Conservation (phyloP, 169 alveolate genomes). For the Plasmodium yoelii region DNA sequence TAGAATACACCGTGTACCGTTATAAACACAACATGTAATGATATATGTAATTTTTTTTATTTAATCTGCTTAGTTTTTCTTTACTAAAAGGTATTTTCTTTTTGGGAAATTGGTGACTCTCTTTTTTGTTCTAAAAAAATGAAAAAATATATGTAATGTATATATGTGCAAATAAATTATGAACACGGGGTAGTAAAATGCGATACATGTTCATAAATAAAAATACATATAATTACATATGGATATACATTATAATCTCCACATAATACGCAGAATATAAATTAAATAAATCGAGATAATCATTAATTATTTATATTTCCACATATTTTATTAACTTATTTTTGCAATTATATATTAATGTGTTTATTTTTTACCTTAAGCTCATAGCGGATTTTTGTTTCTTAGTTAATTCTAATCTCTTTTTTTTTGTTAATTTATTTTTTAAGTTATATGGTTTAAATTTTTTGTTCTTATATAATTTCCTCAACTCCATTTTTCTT, state of each 20-base stretch:
- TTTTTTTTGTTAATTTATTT: conserved; percentile 91
- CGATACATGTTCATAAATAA: background rate
- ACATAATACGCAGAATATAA: background rate
- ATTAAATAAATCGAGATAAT: background rate
- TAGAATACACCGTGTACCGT: background rate
- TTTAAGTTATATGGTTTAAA: conserved; percentile 91
- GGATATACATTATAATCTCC: background rate
- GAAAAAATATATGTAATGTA: background rate
- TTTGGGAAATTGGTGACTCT: conserved; percentile 32
- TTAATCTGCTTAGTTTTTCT: conserved; percentile 15
- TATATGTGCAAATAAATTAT: background rate
- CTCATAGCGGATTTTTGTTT: conserved; percentile 88
- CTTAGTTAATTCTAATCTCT: conserved; percentile 90
- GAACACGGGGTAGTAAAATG: background rate
- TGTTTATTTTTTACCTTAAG: conserved; percentile 78
- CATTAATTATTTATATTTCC: background rate
- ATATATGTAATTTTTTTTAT: background rate
- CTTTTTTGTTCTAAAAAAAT: conserved; percentile 13
- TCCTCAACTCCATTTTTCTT: conserved; percentile 87
- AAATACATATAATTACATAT: background rate
- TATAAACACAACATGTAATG: background rate
- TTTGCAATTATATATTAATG: no score
- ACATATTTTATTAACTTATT: conserved; percentile 7
- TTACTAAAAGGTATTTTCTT: conserved; percentile 59
- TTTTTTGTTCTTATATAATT: conserved; percentile 86